Evolutionary conservation across 495 filamentous ascomycete genomes (phyloP).

Genomic region (Pseudoneurospora amorphoporcata): DNA sequence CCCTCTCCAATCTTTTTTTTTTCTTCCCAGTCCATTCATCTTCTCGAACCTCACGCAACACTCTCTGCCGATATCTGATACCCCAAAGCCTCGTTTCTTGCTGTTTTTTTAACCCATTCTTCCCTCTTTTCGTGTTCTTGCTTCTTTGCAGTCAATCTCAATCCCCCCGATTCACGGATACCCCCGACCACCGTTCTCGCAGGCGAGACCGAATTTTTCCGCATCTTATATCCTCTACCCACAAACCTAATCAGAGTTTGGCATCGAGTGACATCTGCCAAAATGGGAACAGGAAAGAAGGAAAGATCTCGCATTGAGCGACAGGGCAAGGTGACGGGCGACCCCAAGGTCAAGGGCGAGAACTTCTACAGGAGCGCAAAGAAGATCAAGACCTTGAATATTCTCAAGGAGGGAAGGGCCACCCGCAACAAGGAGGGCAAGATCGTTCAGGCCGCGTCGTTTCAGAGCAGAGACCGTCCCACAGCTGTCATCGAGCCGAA

Average conservation of each 20-base stretch:
- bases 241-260: not conserved
- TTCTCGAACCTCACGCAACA: not conserved
- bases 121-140: not conserved
- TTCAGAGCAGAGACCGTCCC: constrained; percentile 64
- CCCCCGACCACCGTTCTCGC: not conserved
- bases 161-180: not conserved
- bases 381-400: constrained; percentile 75
- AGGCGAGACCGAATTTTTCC: not conserved
- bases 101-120: not conserved
- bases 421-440: constrained; percentile 62
- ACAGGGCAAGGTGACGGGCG: constrained; percentile 71
- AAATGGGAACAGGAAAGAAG: constrained; percentile 90
- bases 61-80: not conserved
- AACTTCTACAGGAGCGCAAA: constrained; percentile 55
- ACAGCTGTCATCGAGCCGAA: constrained; percentile 86
- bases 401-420: constrained; percentile 71
- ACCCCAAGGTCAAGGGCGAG: constrained; percentile 88
- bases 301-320: constrained; percentile 67
- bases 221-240: not conserved
- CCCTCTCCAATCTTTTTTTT: constrained; percentile 9
- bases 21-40: constrained; percentile 11
- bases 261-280: constrained; percentile 11
- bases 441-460: constrained; percentile 72
- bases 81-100: not conserved
- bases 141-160: not conserved